Base-by-base conservation (phyloP, 1,284 basidiomycete species). In the Xanthoconium separans region DNA sequence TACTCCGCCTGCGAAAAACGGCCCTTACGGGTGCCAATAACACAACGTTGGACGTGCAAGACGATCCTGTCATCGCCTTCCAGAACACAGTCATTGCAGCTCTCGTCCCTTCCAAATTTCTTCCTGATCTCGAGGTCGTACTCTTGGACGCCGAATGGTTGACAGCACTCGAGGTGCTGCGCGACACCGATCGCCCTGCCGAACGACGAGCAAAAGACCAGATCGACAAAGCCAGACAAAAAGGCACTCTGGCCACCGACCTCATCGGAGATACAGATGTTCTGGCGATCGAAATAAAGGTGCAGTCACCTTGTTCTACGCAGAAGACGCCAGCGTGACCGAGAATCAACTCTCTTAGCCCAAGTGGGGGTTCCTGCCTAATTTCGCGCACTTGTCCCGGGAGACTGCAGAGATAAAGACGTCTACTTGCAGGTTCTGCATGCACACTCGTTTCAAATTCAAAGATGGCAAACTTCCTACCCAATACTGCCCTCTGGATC, bases 321-420 rank as follows among this genome's bases (percentile, higher is more conserved):
- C 18, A 22, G 39, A 27, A 12, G 41, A 29, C 40, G 42, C 10
- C 30, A 42, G 44, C 37, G 16, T 47, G 11, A 53, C 41, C 52
- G 36, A 20, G 37, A 37, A 15, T 47, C 33, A 44, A 42, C 29
- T 22, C 44, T 34, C 37, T 12, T 61, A 96, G 94, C 94, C 94
- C 43, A 97, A 97, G 76, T 97, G 94, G 93, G 93, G 85, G 4
- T 96, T 97, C 71, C 71, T 96, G 30, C 93, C 94, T 7, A 76
- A 76, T 27, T 58, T 78, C 16, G 60, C 66, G 11, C 77, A 86
- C 72, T 74, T 91, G 45, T 84, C 91, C 0, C 63, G 74, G 3
- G 72, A 74, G 47, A 88, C 84, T 1, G 75, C 72, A 16, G 56
- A 65, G 1, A 73, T 84, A 64, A 97, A 96, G 75, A 77, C 77